Conservation (phyloP, 768 basidiomycete species). For the Hypholoma sublateritium region DNA sequence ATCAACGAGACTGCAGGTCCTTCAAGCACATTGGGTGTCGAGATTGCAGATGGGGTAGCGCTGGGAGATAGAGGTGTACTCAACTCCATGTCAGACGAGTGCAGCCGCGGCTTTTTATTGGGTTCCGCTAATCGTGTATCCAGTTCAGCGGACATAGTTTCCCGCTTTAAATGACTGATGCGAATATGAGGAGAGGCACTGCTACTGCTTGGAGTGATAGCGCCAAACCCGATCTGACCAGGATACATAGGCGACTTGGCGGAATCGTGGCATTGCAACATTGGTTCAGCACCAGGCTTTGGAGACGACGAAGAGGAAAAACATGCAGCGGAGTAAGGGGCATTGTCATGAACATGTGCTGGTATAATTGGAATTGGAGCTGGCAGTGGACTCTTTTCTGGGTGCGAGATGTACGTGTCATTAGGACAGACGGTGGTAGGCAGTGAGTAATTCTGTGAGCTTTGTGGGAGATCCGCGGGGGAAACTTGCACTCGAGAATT, state of each 20-base stretch:
- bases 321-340: background rate
- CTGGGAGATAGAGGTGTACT: background rate
- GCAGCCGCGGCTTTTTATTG: slow-evolving; percentile 1
- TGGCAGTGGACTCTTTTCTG: background rate
- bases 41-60: background rate
- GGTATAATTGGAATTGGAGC: background rate
- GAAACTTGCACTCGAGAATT: background rate
- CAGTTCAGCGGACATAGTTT: background rate
- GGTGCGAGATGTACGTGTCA: slow-evolving; percentile 11
- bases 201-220: background rate
- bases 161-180: background rate
- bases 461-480: background rate
- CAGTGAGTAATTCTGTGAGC: background rate
- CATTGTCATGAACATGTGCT: background rate
- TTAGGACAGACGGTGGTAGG: slow-evolving; percentile 13
- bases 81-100: background rate
- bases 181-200: background rate
- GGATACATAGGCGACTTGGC: background rate
- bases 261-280: background rate
- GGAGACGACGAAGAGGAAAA: background rate
- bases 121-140: background rate
- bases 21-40: background rate
- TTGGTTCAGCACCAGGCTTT: background rate
- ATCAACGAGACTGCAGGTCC: background rate
- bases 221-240: background rate